Evolutionary conservation across 306 rosid genomes (phyloP).

Genomic region (Malus fusca): DNA sequence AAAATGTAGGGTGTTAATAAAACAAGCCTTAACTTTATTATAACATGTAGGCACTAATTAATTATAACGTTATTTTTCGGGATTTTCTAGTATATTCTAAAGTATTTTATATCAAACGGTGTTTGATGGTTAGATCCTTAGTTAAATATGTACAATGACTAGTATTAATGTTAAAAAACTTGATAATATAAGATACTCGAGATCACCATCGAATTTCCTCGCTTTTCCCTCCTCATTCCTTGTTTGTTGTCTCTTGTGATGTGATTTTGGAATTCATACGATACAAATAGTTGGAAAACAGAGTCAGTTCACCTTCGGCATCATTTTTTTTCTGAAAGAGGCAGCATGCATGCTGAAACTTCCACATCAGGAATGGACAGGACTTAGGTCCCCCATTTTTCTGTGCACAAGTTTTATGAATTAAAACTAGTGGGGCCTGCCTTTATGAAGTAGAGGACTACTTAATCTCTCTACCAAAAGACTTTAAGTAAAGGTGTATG

Average conservation of each 20-base stretch:
- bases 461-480: neutral
- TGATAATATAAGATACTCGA: no score
- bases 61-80: no score
- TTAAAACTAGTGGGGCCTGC: neutral
- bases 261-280: neutral
- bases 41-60: no score
- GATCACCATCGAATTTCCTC: neutral
- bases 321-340: neutral
- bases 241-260: neutral
- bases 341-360: neutral
- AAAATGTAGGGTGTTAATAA: no score
- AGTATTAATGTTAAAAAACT: no score
- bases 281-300: neutral
- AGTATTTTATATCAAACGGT: no score
- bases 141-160: no score
- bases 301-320: neutral
- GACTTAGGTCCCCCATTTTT: neutral
- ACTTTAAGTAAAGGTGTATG: neutral
- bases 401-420: neutral
- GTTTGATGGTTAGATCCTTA: no score
- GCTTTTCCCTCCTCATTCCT: neutral
- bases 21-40: no score
- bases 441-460: neutral
- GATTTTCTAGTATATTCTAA: no score
- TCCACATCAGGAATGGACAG: conserved; percentile 4